Evolutionary conservation across 2,329 filamentous ascomycete genomes (phyloP), one percentile per base, ranked within the genome.

Genomic region (Colletotrichum salicis): DNA sequence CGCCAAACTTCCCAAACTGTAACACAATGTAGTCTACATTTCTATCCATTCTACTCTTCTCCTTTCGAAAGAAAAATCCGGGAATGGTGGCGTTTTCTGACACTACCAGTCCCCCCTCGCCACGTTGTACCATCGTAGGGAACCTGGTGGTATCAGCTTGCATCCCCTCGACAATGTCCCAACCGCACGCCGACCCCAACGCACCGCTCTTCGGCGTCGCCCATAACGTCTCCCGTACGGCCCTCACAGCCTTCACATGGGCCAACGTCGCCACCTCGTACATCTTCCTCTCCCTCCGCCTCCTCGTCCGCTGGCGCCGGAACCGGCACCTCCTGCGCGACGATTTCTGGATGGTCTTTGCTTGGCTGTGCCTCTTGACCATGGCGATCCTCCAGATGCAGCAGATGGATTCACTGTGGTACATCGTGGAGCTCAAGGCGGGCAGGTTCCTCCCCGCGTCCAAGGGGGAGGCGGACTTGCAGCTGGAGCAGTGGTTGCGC

Each of bases 331-430:
- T 77, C 12, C 68, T 75, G 35, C 54, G 64, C 19, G 79, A 80
- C 62, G 79, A 81, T 74, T 79, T 75, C 74, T 80, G 76, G 76
- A 77, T 80, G 41, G 74, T 78, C 57, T 69, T 78, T 12, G 79
- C 78, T 33, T 76, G 78, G 66, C 64, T 76, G 5, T 63, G 75
- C 37, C 67, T 79, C 24, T 61, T 79, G 37, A 75, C 76, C 29
- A 73, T 76, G 68, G 70, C 65, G 48, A 67, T 73, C 31, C 41
- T 76, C 29, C 73, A 77, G 64, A 77, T 74, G 24, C 27, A 70
- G 59, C 74, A 75, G 68, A 64, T 69, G 56, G 51, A 71, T 7
- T 45, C 74, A 13, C 65, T 77, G 15, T 76, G 73, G 64, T 76
- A 74, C 64, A 70, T 71, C 6, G 73, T 74, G 4, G 69, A 63